Conservation (phyloP, 2,329 filamentous ascomycete species). For the Nigrospora oryzae region DNA sequence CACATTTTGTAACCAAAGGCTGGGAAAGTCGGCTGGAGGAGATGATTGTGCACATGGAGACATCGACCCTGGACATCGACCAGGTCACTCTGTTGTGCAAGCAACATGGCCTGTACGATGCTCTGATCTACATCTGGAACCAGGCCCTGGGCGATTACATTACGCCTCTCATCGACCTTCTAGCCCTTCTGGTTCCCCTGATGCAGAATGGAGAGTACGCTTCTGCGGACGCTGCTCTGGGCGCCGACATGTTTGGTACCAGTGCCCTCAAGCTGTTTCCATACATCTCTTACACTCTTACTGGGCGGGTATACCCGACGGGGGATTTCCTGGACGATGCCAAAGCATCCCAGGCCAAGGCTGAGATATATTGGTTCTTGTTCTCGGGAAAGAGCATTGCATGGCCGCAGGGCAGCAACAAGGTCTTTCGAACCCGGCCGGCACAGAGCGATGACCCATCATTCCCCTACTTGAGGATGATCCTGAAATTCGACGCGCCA, state of each 20-base stretch:
- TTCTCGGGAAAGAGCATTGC: conserved; percentile 74
- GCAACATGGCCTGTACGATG: conserved; percentile 86
- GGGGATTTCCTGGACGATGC: conserved; percentile 65
- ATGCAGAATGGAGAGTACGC: conserved; percentile 46
- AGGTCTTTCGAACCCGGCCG: conserved; percentile 53
- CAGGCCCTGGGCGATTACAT: conserved; percentile 82
- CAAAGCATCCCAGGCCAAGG: conserved; percentile 70
- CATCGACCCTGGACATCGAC: conserved; percentile 84
- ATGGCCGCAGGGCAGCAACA: conserved; percentile 62
- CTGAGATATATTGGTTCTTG: conserved; percentile 84
- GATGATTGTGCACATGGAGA: conserved; percentile 88
- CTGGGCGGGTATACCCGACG: conserved; percentile 84
- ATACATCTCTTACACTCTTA: conserved; percentile 86
- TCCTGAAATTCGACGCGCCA: conserved; percentile 81
- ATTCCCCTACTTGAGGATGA: conserved; percentile 76
- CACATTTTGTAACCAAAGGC: conserved; percentile 68
- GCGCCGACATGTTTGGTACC: conserved; percentile 53
- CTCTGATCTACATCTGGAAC: conserved; percentile 95
- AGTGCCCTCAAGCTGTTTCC: conserved; percentile 89
- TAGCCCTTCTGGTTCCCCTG: conserved; percentile 57
- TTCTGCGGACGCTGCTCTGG: conserved; percentile 43
- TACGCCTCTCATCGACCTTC: conserved; percentile 77
- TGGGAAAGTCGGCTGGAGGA: conserved; percentile 78
- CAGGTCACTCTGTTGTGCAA: conserved; percentile 88
- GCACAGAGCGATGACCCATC: conserved; percentile 54